Percentiles rank a stretch among this genome's conserved stretches.
phyloP scores from a whole-genome alignment of 805 yeast genomes.

The Lipomyces kockii region DNA sequence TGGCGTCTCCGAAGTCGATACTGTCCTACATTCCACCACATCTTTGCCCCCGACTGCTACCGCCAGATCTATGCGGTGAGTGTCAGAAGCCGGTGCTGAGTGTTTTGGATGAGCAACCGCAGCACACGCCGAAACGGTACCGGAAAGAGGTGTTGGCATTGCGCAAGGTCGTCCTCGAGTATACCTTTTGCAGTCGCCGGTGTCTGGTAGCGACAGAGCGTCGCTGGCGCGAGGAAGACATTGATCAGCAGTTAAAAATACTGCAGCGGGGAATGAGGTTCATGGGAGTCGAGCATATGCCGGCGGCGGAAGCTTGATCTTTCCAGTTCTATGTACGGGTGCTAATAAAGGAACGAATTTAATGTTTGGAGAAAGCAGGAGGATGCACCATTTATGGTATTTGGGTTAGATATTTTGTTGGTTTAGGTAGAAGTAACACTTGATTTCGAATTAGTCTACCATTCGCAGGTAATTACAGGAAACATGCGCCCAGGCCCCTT shows the following conservation, averaged over 20 bases:
- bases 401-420: not conserved
- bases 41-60: conserved; percentile 21
- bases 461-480: too few relatives aligned
- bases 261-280: conserved; percentile 32
- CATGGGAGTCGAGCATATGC: conserved; percentile 8
- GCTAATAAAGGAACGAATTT: not conserved
- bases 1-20: not conserved
- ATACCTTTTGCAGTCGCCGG: conserved; percentile 27
- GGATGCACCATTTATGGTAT: not conserved
- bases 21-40: conserved; percentile 27
- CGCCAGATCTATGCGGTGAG: conserved; percentile 29
- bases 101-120: conserved; percentile 4
- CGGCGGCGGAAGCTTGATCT: not conserved
- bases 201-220: conserved; percentile 24
- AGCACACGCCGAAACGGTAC: conserved; percentile 16
- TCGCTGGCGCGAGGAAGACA: conserved; percentile 30
- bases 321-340: not conserved
- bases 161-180: conserved; percentile 27
- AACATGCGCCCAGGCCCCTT: too few relatives aligned
- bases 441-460: not conserved
- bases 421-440: not conserved
- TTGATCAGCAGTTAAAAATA: conserved; percentile 28
- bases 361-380: not conserved
- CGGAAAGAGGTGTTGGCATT: conserved; percentile 25
- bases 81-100: conserved; percentile 21